phyloP scores from a whole-genome alignment of 768 basidiomycete species.

The Cubamyces lactineus region DNA sequence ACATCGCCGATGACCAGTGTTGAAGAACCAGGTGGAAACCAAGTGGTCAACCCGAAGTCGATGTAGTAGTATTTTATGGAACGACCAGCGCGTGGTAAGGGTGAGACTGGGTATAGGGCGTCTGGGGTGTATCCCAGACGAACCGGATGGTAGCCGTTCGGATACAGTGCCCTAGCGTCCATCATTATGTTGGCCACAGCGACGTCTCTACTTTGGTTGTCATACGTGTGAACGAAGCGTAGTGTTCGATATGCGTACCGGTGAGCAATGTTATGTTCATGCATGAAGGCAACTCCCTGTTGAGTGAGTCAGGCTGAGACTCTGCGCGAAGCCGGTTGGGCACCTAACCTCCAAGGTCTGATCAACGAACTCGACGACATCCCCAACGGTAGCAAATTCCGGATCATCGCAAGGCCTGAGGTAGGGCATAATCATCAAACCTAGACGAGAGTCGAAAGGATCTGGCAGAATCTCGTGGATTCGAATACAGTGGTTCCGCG shows the following conservation, averaged over 20 bases:
- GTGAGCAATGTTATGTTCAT: constrained; percentile 28
- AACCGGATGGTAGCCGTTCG: constrained; percentile 28
- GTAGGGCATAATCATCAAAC: constrained; percentile 32
- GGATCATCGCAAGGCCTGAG: constrained; percentile 35
- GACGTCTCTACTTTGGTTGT: constrained; percentile 5
- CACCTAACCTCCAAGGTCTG: constrained; percentile 27
- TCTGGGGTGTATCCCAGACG: constrained; percentile 37
- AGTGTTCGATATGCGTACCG: constrained; percentile 9
- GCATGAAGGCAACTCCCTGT: constrained; percentile 30
- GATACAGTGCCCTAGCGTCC: constrained; percentile 26
- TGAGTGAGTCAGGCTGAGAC: no score
- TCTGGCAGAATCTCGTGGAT: constrained; percentile 28
- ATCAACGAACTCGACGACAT: constrained; percentile 24
- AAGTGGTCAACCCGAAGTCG: constrained; percentile 28
- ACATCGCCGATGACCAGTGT: constrained; percentile 16
- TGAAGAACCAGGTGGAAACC: constrained; percentile 20
- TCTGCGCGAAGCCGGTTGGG: no score
- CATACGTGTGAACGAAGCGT: no score
- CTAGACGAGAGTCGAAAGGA: constrained; percentile 9
- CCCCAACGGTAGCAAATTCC: constrained; percentile 26
- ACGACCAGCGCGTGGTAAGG: constrained; percentile 37
- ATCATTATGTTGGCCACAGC: constrained; percentile 30
- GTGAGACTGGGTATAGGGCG: constrained; percentile 34
- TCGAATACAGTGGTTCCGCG: constrained; percentile 31
- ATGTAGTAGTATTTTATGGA: constrained; percentile 37